Conservation (phyloP, 257 asterid species). For the Salvia hispanica region DNA sequence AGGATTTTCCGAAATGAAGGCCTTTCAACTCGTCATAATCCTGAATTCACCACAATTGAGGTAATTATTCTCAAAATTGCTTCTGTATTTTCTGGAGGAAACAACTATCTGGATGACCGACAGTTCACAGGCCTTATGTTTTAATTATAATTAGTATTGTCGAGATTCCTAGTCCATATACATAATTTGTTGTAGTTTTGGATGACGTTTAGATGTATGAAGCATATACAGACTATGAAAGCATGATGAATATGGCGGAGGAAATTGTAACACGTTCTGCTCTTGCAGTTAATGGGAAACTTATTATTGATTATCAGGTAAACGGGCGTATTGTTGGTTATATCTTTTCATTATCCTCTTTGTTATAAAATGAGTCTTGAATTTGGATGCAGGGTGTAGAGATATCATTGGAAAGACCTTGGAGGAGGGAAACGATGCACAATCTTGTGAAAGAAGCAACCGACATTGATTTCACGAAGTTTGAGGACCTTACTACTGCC, state of each 20-base stretch:
- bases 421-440: slow-evolving; percentile 99
- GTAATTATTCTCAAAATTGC: slow-evolving; percentile 42
- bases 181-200: slow-evolving; percentile 19
- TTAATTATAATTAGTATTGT: not conserved
- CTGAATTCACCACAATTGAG: slow-evolving; percentile 99
- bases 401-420: slow-evolving; percentile 89
- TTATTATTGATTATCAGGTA: slow-evolving; percentile 88
- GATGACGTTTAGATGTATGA: slow-evolving; percentile 73
- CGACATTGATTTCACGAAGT: slow-evolving; percentile 68
- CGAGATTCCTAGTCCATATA: slow-evolving; percentile 11
- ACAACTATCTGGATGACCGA: not conserved
- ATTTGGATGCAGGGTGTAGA: slow-evolving; percentile 62
- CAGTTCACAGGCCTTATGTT: not conserved
- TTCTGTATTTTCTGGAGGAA: slow-evolving; percentile 20
- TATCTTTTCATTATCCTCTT: not conserved
- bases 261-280: slow-evolving; percentile 84
- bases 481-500: slow-evolving; percentile 64
- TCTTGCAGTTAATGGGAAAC: slow-evolving; percentile 80
- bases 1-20: slow-evolving; percentile 97
- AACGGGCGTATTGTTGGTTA: not conserved
- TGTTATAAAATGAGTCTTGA: not conserved
- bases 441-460: slow-evolving; percentile 90
- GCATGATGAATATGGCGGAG: slow-evolving; percentile 97
- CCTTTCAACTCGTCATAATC: slow-evolving; percentile 98
- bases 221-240: slow-evolving; percentile 94